phyloP scores from a whole-genome alignment of 2,329 filamentous ascomycete genomes.

The Exophiala lecanii-corni region DNA sequence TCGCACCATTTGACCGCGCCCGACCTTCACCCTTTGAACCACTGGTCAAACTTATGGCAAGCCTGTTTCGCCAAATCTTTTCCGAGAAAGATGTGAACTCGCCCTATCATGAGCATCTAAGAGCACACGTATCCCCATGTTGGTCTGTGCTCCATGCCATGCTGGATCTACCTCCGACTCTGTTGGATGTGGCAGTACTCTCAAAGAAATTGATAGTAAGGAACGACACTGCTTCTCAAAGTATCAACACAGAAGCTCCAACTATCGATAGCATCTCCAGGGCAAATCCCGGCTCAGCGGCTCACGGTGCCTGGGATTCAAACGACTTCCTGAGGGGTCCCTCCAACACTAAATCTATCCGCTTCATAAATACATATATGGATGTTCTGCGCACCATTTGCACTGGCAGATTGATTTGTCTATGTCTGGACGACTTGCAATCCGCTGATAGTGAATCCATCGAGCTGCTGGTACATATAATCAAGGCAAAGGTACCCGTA shows the following conservation, averaged over 20 bases:
- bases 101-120: constrained; percentile 56
- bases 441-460: constrained; percentile 85
- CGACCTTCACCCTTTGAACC: constrained; percentile 59
- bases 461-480: constrained; percentile 76
- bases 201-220: constrained; percentile 31
- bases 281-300: constrained; percentile 1
- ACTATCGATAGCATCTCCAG: constrained; percentile 13
- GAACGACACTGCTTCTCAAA: constrained; percentile 16
- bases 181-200: constrained; percentile 37
- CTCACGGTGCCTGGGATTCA: constrained; percentile 17
- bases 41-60: constrained; percentile 56
- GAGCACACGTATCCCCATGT: constrained; percentile 52
- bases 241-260: constrained; percentile 22
- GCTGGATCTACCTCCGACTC: constrained; percentile 65
- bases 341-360: constrained; percentile 51
- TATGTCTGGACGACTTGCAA: constrained; percentile 84
- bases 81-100: constrained; percentile 59
- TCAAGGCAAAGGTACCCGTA: constrained; percentile 72
- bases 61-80: constrained; percentile 60
- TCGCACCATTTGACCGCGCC: constrained; percentile 56
- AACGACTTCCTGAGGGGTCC: constrained; percentile 35
- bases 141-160: constrained; percentile 55
- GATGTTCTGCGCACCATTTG: constrained; percentile 80
- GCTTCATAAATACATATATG: constrained; percentile 81
- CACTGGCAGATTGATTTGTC: constrained; percentile 78